These are phyloP conservation scores for Penicillium italicum DNA, from an alignment of 2,329 filamentous ascomycete genomes.

Conservation along the genomic window DNA sequence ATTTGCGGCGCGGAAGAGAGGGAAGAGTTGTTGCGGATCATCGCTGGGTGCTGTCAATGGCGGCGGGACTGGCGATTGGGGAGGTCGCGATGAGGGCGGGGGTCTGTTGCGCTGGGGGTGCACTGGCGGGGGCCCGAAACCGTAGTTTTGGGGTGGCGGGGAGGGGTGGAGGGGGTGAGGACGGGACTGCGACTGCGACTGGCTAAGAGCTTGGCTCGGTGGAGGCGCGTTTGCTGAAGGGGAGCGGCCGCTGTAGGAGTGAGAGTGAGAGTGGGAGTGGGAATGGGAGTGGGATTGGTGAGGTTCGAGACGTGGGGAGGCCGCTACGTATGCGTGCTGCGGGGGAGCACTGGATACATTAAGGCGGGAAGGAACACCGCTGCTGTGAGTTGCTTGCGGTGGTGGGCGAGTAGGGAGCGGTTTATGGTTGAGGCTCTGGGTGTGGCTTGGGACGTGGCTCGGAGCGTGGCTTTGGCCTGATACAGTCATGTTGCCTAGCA, in stretches of 20 bases:
- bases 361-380: conserved; percentile 25
- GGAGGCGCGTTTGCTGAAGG: conserved; percentile 15
- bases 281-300: conserved; percentile 8
- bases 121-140: conserved; percentile 49
- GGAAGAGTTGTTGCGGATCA: conserved; percentile 63
- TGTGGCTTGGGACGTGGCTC: conserved; percentile 17
- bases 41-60: conserved; percentile 48
- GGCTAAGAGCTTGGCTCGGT: conserved; percentile 15
- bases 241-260: conserved; percentile 22
- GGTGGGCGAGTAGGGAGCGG: conserved; percentile 27
- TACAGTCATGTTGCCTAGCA: conserved; percentile 38
- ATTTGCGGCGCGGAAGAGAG: conserved; percentile 87
- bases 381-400: conserved; percentile 21
- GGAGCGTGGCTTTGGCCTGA: conserved; percentile 21
- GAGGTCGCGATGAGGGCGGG: conserved; percentile 58
- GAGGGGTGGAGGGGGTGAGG: conserved; percentile 42
- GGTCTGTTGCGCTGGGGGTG: conserved; percentile 54
- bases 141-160: conserved; percentile 47
- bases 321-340: conserved; percentile 19
- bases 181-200: conserved; percentile 46
- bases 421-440: conserved; percentile 23
- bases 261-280: conserved; percentile 5
- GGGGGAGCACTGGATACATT: conserved; percentile 25
- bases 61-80: conserved; percentile 60
- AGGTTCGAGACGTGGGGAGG: conserved; percentile 17